Conservation (phyloP, 2,329 filamentous ascomycete genomes). For the Fusarium robinianum region DNA sequence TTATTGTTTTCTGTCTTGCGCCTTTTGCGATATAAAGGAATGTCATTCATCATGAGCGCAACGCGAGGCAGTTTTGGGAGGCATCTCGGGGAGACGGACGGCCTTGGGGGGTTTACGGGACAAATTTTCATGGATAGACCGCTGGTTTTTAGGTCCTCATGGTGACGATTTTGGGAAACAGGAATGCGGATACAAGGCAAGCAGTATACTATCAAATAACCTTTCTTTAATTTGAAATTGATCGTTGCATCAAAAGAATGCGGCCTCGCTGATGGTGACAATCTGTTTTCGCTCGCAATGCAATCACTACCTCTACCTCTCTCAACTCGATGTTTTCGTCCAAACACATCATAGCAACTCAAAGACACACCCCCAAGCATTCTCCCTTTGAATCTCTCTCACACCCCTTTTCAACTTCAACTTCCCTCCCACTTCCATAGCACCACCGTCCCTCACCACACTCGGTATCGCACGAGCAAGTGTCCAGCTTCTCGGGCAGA, state of each 20-base stretch:
- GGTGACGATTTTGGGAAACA: slow-evolving; percentile 16
- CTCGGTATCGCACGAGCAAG: slow-evolving; percentile 1
- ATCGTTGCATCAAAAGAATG: too few relatives aligned
- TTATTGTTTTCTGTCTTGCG: too few relatives aligned
- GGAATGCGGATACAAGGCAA: slow-evolving; percentile 17
- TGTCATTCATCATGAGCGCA: slow-evolving; percentile 10
- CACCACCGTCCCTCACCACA: slow-evolving; percentile 16
- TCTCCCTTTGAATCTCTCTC: background rate
- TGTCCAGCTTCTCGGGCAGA: background rate
- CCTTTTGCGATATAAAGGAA: too few relatives aligned
- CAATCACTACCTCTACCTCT: too few relatives aligned
- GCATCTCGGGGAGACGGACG: too few relatives aligned
- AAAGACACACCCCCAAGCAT: slow-evolving; percentile 5
- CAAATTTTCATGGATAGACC: slow-evolving; percentile 4
- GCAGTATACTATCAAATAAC: slow-evolving; percentile 15
- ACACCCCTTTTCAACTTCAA: too few relatives aligned
- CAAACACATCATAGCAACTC: too few relatives aligned
- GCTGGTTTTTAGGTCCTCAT: slow-evolving; percentile 7
- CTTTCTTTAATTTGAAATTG: slow-evolving; percentile 19
- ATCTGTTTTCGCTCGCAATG: too few relatives aligned
- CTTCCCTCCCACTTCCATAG: too few relatives aligned
- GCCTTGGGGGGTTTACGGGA: slow-evolving; percentile 4
- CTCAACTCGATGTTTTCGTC: too few relatives aligned
- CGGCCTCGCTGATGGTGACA: too few relatives aligned
- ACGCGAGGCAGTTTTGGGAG: slow-evolving; percentile 13